Evolutionary conservation across 2,329 filamentous ascomycete species (phyloP).

Genomic region (Aspergillus transmontanensis): DNA sequence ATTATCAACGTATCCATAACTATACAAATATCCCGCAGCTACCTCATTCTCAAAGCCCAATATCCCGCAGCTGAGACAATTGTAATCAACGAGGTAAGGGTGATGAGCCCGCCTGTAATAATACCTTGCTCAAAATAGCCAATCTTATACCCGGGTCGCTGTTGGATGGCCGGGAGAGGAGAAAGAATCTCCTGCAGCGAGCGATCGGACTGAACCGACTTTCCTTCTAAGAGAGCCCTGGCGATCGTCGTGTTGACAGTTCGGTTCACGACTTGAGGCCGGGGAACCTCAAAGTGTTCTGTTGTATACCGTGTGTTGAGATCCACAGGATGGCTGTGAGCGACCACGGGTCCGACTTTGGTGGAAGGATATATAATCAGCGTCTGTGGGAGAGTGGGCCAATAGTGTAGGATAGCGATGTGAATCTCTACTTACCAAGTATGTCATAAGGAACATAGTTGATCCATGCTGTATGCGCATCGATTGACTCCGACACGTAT

Average conservation of each 20-base stretch:
- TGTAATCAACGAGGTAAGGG: conserved; percentile 25
- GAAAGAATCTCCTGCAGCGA: conserved; percentile 25
- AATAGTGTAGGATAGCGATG: too few relatives aligned
- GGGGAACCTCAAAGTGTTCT: conserved; percentile 48
- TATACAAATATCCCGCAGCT: neutral
- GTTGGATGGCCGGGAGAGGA: conserved; percentile 34
- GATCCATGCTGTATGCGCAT: conserved; percentile 53
- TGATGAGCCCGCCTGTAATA: conserved; percentile 33
- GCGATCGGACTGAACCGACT: conserved; percentile 29
- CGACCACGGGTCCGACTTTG: conserved; percentile 25
- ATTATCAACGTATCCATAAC: neutral
- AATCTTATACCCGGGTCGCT: conserved; percentile 32
- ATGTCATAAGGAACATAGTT: conserved; percentile 62
- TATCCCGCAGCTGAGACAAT: conserved; percentile 27
- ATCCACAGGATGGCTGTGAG: conserved; percentile 41
- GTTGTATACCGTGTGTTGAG: conserved; percentile 45
- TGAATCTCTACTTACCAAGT: conserved; percentile 40
- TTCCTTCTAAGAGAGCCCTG: conserved; percentile 19
- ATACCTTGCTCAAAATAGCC: conserved; percentile 56
- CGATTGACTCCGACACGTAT: conserved; percentile 61
- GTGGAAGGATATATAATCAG: neutral
- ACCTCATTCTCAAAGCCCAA: conserved; percentile 6
- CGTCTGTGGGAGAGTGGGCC: too few relatives aligned
- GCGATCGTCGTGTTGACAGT: conserved; percentile 18
- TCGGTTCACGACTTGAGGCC: conserved; percentile 46